These are phyloP conservation scores for Neurospora sp. DNA, from an alignment of 495 filamentous ascomycete genomes.

Conservation along the genomic window DNA sequence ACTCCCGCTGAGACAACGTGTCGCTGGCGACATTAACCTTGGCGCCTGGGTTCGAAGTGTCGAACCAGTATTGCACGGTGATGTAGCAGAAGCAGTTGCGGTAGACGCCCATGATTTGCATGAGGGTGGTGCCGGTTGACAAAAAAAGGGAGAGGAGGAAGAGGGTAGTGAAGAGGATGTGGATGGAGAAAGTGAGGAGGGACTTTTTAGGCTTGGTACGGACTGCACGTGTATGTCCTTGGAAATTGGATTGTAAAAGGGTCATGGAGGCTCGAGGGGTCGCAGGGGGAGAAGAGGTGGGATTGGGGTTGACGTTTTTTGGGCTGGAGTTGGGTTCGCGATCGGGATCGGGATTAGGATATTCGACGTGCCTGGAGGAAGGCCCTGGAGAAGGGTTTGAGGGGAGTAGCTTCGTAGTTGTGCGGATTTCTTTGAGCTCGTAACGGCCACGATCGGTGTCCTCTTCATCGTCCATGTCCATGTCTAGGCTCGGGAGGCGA, in stretches of 20 bases:
- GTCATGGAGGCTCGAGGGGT: not conserved
- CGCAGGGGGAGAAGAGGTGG: not conserved
- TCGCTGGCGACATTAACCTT: not conserved
- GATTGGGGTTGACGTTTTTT: not conserved
- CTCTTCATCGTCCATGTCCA: not conserved
- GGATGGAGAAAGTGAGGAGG: not conserved
- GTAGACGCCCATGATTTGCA: slow-evolving; percentile 31
- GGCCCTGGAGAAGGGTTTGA: not conserved
- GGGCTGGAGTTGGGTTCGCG: not conserved
- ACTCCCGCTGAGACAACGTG: not conserved
- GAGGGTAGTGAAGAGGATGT: not conserved
- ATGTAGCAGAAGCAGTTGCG: slow-evolving; percentile 25
- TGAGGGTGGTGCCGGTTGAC: slow-evolving; percentile 22
- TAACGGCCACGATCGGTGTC: not conserved
- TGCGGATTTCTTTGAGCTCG: not conserved
- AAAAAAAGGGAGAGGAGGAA: not conserved
- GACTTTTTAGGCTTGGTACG: not conserved
- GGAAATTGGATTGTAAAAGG: not conserved
- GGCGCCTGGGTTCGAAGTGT: not conserved
- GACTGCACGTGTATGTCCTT: not conserved
- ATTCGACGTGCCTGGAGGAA: not conserved
- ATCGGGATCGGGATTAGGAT: not conserved
- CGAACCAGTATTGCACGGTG: not conserved
- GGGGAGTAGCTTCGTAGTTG: not conserved
- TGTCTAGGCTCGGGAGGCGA: not conserved